Conservation (phyloP, 352 stramenopile species). For the Albugo laibachii region DNA sequence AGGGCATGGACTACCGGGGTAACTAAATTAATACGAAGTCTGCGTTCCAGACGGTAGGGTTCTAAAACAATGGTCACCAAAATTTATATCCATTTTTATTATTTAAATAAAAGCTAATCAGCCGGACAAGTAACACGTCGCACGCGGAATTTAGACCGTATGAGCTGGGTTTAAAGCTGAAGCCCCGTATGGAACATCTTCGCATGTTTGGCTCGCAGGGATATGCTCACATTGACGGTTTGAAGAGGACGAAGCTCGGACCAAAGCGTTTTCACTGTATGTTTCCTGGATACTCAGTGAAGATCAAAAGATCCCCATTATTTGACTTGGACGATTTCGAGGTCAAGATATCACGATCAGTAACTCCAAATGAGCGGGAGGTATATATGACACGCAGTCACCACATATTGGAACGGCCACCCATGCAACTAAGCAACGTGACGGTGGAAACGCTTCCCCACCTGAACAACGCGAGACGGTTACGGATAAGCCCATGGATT, state of each 20-base stretch:
- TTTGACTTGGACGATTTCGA: background rate
- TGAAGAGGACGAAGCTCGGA: conserved; percentile 11
- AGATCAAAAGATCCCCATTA: conserved; percentile 6
- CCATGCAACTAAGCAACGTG: no score
- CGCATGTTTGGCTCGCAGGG: conserved; percentile 12
- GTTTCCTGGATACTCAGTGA: conserved; percentile 8
- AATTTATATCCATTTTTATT: no score
- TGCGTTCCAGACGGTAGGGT: no score
- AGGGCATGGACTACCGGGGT: no score
- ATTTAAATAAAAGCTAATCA: conserved; percentile 15
- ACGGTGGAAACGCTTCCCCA: no score
- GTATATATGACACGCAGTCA: no score
- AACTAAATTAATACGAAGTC: no score
- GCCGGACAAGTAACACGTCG: background rate
- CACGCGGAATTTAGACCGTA: conserved; percentile 3
- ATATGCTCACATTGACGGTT: conserved; percentile 12
- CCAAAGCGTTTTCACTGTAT: conserved; percentile 11
- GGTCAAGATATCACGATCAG: no score
- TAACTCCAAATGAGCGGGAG: no score
- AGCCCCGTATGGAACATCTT: conserved; percentile 4
- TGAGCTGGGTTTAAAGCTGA: conserved; percentile 8
- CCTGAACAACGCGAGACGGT: no score
- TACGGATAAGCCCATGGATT: background rate
- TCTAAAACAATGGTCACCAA: no score
- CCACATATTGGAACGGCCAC: no score